Conservation (phyloP, 2,329 filamentous ascomycete species). For the Sodiomyces alkalinus region DNA sequence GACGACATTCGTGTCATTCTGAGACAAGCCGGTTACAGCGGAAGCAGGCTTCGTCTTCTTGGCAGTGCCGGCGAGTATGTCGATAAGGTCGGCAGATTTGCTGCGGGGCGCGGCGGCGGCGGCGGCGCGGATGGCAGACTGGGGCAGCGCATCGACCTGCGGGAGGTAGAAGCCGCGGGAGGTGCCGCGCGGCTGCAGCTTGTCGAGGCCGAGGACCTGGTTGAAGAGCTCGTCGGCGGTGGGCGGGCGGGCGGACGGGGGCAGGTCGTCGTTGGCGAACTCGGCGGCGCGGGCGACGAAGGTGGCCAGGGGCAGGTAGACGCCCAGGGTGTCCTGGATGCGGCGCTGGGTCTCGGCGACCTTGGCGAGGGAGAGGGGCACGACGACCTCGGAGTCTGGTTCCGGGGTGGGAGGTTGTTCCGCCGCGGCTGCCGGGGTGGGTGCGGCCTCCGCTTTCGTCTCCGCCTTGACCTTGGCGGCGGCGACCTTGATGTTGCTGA, state of each 20-base stretch:
- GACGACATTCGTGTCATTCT: constrained; percentile 58
- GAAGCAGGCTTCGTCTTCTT: constrained; percentile 15
- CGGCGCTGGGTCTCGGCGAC: constrained; percentile 71
- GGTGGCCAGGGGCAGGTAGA: constrained; percentile 68
- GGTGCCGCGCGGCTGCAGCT: constrained; percentile 23
- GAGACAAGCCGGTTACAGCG: constrained; percentile 23
- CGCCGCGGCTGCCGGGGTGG: constrained; percentile 13
- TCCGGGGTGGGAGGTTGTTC: constrained; percentile 25
- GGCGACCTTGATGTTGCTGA: constrained; percentile 86
- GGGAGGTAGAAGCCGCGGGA: constrained; percentile 54
- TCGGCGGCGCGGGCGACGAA: constrained; percentile 78
- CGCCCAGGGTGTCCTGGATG: constrained; percentile 61
- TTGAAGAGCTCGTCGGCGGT: constrained; percentile 78
- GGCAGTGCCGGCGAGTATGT: constrained; percentile 47
- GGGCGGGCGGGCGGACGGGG: constrained; percentile 48
- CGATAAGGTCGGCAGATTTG: constrained; percentile 56
- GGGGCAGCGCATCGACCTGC: constrained; percentile 47
- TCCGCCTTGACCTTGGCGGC: constrained; percentile 27
- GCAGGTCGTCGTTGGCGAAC: constrained; percentile 76
- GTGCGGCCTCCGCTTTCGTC: constrained; percentile 17
- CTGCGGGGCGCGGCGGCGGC: constrained; percentile 16
- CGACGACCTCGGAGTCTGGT: constrained; percentile 42
- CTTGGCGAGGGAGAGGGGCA: constrained; percentile 64
- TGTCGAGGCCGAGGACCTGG: constrained; percentile 61
- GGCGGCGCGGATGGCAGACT: constrained; percentile 22